Base-by-base conservation (phyloP, 1,284 basidiomycete species). In the Cystodermella granulosa region DNA sequence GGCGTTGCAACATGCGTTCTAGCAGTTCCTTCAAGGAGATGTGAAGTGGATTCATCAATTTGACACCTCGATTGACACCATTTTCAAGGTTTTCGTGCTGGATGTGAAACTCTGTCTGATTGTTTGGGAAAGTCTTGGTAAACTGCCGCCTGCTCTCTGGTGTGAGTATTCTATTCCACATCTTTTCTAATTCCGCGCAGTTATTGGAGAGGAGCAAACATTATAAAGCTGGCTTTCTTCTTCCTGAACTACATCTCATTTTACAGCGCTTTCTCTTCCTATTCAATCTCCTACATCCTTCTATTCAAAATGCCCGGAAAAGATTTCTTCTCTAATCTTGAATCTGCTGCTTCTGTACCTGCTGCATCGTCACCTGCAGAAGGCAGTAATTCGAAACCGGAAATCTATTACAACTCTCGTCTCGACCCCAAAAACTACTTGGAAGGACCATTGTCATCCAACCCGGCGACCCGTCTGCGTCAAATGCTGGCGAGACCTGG, bases 401-500 rank as follows among this genome's bases (percentile, higher is more conserved):
- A 38, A 17, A 49, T 56, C 7, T 64, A 64, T 42, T 61, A 57
- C 48, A 64, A 64, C 41, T 42, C 59, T 37, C 55, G 61, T 17
- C 47, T 61, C 21, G 81, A 84, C 63, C 80, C 83, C 34, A 75
- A 75, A 58, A 84, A 85, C 62, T 86, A 72, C 65, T 65, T 84
- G 35, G 76, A 84, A 16, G 84, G 83, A 4, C 77, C 82, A 13
- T 64, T 86, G 3, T 86, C 84, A 3, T 62, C 65, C 49, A 81
- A 85, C 57, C 74, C 84, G 15, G 72, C 82, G 7, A 87, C 84
- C 3, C 79, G 84, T 36, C 75, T 87, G 42, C 77, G 84, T 39
- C 84, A 87, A 58, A 74, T 87, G 79, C 77, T 87, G 22, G 83
- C 83, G 6, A 72, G 84, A 36, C 84, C 84, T 6, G 84, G 84